phyloP scores from a whole-genome alignment of 2,329 filamentous ascomycete genomes.

The Diaporthe ampelina region DNA sequence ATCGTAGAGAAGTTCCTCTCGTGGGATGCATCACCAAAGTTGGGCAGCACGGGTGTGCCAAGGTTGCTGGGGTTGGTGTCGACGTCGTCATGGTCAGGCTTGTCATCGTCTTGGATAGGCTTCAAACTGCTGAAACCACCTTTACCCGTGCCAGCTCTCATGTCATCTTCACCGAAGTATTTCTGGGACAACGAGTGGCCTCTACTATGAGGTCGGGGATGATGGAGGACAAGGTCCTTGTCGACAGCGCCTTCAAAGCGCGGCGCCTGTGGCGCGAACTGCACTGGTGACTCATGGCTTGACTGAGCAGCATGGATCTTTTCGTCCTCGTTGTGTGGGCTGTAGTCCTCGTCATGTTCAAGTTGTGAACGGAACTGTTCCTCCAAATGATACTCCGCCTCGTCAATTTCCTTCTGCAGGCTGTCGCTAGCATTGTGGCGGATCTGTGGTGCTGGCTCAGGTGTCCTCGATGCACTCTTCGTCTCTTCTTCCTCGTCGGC shows the following conservation, averaged over 20 bases:
- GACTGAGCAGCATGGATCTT: conserved; percentile 47
- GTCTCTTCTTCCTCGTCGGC: conserved; percentile 73
- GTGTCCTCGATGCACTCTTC: conserved; percentile 68
- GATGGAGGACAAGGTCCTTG: conserved; percentile 73
- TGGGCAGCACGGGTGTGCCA: conserved; percentile 71
- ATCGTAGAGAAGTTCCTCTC: conserved; percentile 67
- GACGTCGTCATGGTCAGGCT: conserved; percentile 72
- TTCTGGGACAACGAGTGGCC: conserved; percentile 79
- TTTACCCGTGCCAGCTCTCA: conserved; percentile 54
- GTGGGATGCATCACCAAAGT: conserved; percentile 63
- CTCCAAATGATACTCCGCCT: conserved; percentile 87
- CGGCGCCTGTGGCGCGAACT: conserved; percentile 61
- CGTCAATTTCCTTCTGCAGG: conserved; percentile 86
- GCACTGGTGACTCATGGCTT: conserved; percentile 58
- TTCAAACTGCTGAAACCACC: conserved; percentile 55
- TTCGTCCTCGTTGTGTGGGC: conserved; percentile 68
- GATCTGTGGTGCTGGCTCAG: conserved; percentile 62
- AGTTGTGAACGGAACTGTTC: conserved; percentile 84
- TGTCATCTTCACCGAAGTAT: conserved; percentile 71
- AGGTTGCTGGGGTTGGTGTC: conserved; percentile 82
- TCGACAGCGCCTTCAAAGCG: conserved; percentile 68
- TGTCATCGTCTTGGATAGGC: conserved; percentile 57
- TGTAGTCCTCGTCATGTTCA: conserved; percentile 80
- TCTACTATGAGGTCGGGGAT: conserved; percentile 80
- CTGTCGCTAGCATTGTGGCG: conserved; percentile 81